Evolutionary conservation across 441 rosid genomes (phyloP), one percentile per base, ranked within the genome.

Genomic region (Adansonia madagascariensis): DNA sequence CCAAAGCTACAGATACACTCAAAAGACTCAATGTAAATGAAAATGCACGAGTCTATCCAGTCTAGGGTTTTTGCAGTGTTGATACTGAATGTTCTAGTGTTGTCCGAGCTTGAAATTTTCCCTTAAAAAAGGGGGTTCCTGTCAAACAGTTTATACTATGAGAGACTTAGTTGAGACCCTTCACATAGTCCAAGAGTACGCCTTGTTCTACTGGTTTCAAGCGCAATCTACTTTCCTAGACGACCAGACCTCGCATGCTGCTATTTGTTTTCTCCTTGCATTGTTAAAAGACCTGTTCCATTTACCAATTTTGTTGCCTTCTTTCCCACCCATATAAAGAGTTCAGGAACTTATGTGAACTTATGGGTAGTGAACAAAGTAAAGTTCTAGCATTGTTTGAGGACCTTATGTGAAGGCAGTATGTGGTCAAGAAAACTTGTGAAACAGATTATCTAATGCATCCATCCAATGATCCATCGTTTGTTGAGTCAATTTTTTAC

Each of bases 391-490:
- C 55, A 76, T 69, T 22, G 61, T 31, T 52, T 44, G 24, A 64
- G 75, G 77, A 56, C 70, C 22, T 35, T 44, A 11, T 82, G 35
- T 49, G 74, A 18, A 12, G 22, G 64, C 10, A 70, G 75, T 49
- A 52, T 31, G 39, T 31, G 39, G 39, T 31, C 39, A 31, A 24
- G 14, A 71, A 57, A 59, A 31, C 57, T 46, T 66, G 27, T 76
- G 59, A 53, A 79, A 75, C 68, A 8, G 41, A 31, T 49, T 73
- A 57, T 68, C 69, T 56, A 76, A 80, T 78, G 74, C 64, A 74
- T 77, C 87, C 88, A 84, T 88, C 74, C 49, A 75, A 83, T 85
- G 64, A 84, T 86, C 89, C 88, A 73, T 41, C 8, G 8, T 4
- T 59, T 71, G 15, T 24, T 50, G 76, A 77, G 85, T 83, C 85